Conservation (phyloP, 345 rosid genomes). For the Theobroma cacao region DNA sequence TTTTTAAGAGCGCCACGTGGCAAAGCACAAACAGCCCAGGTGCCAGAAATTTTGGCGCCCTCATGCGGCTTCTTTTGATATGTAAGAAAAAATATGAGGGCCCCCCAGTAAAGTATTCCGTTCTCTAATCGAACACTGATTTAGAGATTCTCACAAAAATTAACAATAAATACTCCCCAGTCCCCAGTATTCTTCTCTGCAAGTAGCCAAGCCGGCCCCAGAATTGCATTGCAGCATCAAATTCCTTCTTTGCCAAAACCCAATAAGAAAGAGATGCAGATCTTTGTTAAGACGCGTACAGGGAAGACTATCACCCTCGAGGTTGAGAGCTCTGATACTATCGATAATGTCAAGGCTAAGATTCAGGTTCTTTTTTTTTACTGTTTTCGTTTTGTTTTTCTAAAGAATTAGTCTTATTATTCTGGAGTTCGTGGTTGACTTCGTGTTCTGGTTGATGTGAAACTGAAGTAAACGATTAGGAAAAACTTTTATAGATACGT, state of each 20-base stretch:
- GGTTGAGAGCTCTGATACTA: conserved; percentile 53
- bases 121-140: too few relatives aligned
- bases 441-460: conserved; percentile 1
- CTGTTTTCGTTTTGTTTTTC: neutral
- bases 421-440: neutral
- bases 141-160: too few relatives aligned
- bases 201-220: too few relatives aligned
- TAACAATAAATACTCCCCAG: too few relatives aligned
- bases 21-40: too few relatives aligned
- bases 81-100: too few relatives aligned
- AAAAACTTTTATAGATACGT: neutral
- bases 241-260: neutral
- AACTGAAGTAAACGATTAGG: neutral
- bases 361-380: conserved; percentile 36
- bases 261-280: conserved; percentile 33
- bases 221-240: neutral
- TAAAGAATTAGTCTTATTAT: neutral
- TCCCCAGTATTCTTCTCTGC: too few relatives aligned
- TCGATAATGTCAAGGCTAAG: conserved; percentile 58
- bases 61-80: too few relatives aligned
- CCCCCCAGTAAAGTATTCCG: too few relatives aligned
- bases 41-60: too few relatives aligned
- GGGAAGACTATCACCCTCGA: conserved; percentile 60
- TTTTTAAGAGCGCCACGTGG: too few relatives aligned
- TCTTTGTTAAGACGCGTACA: conserved; percentile 55